phyloP scores from a whole-genome alignment of 1,139 yeast genomes.

The Tardiomyces depauwii region DNA sequence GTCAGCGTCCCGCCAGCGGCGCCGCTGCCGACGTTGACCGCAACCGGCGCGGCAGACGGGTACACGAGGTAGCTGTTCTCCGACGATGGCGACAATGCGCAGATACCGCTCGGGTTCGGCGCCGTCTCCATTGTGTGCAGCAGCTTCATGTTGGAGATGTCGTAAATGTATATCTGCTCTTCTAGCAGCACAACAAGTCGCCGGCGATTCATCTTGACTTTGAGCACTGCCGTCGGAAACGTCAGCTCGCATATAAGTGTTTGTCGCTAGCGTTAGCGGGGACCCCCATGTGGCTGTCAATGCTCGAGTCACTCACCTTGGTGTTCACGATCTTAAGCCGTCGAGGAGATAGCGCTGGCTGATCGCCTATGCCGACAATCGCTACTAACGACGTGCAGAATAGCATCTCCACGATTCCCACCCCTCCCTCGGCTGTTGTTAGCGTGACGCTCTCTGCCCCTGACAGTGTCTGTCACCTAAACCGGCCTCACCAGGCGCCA shows the following conservation, averaged over 20 bases:
- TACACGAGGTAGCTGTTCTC: slow-evolving; percentile 67
- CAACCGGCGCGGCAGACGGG: slow-evolving; percentile 54
- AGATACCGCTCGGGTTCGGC: slow-evolving; percentile 44
- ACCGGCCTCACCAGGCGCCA: no score
- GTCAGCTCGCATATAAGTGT: slow-evolving; percentile 76
- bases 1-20: slow-evolving; percentile 6
- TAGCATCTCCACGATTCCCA: slow-evolving; percentile 72
- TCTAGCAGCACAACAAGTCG: slow-evolving; percentile 69
- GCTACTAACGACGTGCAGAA: slow-evolving; percentile 83
- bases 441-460: neutral
- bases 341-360: slow-evolving; percentile 67
- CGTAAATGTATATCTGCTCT: slow-evolving; percentile 83
- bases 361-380: slow-evolving; percentile 80
- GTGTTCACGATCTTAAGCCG: slow-evolving; percentile 75
- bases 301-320: slow-evolving; percentile 35
- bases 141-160: slow-evolving; percentile 75
- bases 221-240: slow-evolving; percentile 73
- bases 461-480: no score
- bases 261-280: slow-evolving; percentile 24
- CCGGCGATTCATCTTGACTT: slow-evolving; percentile 64
- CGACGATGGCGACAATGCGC: slow-evolving; percentile 55
- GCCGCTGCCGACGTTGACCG: slow-evolving; percentile 3
- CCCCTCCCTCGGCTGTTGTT: slow-evolving; percentile 26
- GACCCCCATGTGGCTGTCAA: no score
- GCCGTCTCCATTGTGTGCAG: slow-evolving; percentile 81